Conservation (phyloP, 345 rosid species). For the Camelina hispida region DNA sequence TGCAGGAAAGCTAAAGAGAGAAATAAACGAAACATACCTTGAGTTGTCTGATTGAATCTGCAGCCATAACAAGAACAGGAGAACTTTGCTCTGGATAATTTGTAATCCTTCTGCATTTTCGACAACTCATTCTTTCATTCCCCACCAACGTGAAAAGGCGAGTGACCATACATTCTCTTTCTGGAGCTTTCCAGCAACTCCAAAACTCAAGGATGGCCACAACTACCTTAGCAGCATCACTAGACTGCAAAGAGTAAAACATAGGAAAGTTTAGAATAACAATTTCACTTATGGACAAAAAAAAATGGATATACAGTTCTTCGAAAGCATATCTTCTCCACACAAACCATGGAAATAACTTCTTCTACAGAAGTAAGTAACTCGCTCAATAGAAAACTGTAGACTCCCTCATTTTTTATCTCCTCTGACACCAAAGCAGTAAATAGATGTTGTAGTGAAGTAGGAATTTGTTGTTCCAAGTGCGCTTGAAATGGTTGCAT, state of each 20-base stretch:
- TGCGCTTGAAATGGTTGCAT: not conserved
- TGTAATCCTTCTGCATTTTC: conserved; percentile 9
- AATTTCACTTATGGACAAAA: not conserved
- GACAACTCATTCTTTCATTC: conserved; percentile 11
- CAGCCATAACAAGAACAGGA: conserved; percentile 2
- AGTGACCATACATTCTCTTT: conserved; percentile 12
- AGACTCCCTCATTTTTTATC: conserved; percentile 17
- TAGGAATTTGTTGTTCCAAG: not conserved
- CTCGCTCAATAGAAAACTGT: conserved; percentile 19
- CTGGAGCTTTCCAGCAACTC: not conserved
- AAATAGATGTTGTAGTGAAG: conserved; percentile 6
- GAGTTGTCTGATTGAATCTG: conserved; percentile 18
- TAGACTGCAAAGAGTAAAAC: conserved; percentile 12
- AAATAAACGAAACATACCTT: conserved; percentile 23
- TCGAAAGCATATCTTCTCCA: not conserved
- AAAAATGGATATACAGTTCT: not conserved
- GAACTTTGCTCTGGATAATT: conserved; percentile 7
- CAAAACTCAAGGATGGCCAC: conserved; percentile 28
- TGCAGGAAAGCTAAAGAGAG: not conserved
- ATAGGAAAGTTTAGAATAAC: not conserved
- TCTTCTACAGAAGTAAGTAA: conserved; percentile 26
- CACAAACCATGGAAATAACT: conserved; percentile 21
- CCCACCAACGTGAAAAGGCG: conserved; percentile 5
- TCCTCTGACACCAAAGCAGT: conserved; percentile 1
- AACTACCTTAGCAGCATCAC: conserved; percentile 10